A percentile compares a stretch with the other conserved stretches of the same genome.
Evolutionary conservation across 2,329 filamentous ascomycete genomes (phyloP).

Genomic region (Diaporthe citrichinensis): DNA sequence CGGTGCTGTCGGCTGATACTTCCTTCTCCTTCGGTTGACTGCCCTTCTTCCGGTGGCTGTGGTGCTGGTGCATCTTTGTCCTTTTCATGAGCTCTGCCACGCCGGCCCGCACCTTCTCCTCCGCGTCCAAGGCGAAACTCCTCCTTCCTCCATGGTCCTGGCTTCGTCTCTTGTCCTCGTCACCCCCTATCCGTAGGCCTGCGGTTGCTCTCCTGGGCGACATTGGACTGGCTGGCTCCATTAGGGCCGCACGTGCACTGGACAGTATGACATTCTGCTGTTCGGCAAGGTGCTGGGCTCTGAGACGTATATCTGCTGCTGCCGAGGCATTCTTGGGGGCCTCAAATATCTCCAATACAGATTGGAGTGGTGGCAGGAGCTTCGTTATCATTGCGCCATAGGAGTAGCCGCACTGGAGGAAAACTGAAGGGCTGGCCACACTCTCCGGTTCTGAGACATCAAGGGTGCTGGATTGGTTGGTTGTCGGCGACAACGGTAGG

Average conservation of each 20-base stretch:
- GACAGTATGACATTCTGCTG: constrained; percentile 68
- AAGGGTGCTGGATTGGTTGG: neutral
- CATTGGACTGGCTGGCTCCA: constrained; percentile 46
- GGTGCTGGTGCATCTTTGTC: constrained; percentile 51
- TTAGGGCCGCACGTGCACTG: constrained; percentile 52
- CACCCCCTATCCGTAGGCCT: constrained; percentile 66
- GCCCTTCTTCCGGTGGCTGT: constrained; percentile 24
- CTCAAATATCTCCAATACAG: constrained; percentile 73
- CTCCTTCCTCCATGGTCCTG: constrained; percentile 52
- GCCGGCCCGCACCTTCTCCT: constrained; percentile 62
- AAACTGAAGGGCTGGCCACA: constrained; percentile 42
- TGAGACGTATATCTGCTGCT: constrained; percentile 77
- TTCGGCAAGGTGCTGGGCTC: constrained; percentile 77
- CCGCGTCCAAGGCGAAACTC: constrained; percentile 55
- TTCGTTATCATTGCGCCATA: constrained; percentile 89
- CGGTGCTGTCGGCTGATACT: neutral
- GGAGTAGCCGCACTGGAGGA: constrained; percentile 93
- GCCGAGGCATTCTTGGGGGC: constrained; percentile 67
- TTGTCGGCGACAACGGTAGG: constrained; percentile 16
- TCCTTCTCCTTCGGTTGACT: constrained; percentile 15
- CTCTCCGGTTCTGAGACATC: constrained; percentile 28
- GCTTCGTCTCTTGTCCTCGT: constrained; percentile 59
- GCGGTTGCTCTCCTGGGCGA: constrained; percentile 43
- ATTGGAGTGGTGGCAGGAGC: constrained; percentile 74
- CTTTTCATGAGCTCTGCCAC: constrained; percentile 64